Conservation (phyloP, 2,329 filamentous ascomycete species). For the Ampelomyces quisqualis region DNA sequence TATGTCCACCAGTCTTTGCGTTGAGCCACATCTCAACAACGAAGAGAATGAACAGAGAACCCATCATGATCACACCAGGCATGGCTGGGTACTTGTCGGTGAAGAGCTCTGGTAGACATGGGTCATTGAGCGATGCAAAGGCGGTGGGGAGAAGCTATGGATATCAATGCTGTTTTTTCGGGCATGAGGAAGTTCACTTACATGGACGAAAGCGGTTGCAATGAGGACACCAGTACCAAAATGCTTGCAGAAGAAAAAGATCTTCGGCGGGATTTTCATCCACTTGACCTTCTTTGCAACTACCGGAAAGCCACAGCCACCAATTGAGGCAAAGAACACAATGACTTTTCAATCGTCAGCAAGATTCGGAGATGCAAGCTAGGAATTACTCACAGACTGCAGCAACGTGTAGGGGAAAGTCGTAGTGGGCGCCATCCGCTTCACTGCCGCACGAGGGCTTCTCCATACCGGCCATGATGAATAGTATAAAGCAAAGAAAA, state of each 20-base stretch:
- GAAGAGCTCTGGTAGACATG: constrained; percentile 61
- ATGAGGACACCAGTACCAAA: constrained; percentile 76
- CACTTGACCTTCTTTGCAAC: constrained; percentile 55
- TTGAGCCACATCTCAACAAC: constrained; percentile 64
- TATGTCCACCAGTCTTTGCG: constrained; percentile 59
- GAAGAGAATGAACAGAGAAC: constrained; percentile 61
- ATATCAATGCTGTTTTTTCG: constrained; percentile 7
- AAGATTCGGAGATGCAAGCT: background rate
- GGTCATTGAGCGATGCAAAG: constrained; percentile 51
- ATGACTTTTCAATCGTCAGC: constrained; percentile 35
- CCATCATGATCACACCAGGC: constrained; percentile 67
- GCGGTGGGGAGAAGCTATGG: constrained; percentile 58
- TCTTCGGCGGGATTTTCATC: constrained; percentile 58
- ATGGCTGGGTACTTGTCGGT: constrained; percentile 61
- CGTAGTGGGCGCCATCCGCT: constrained; percentile 31
- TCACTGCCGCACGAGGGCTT: constrained; percentile 41
- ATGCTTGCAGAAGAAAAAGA: constrained; percentile 65
- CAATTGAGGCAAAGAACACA: constrained; percentile 41
- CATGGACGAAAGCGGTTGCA: constrained; percentile 80
- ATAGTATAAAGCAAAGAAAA: constrained; percentile 14
- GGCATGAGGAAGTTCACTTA: constrained; percentile 15
- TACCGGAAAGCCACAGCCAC: constrained; percentile 43
- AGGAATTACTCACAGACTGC: constrained; percentile 39
- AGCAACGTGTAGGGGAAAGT: constrained; percentile 43
- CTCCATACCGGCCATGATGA: constrained; percentile 31